Percentiles rank a stretch among this genome's conserved stretches.
Conservation (phyloP, 257 asterid species). For the Ajuga chamaepitys region DNA sequence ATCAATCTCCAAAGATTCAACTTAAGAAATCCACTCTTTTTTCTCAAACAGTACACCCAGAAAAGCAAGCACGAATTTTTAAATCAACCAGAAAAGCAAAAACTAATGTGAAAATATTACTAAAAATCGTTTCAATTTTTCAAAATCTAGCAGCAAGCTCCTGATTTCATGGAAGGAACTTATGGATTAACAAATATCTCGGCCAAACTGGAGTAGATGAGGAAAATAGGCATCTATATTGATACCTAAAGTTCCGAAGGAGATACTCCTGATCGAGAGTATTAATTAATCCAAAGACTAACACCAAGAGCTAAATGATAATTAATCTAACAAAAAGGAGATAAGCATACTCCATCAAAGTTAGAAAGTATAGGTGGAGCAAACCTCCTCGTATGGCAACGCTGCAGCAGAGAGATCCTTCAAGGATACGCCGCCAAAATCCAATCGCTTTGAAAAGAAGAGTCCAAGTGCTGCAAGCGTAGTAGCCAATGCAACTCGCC, state of each 20-base stretch:
- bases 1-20: neutral
- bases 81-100: neutral
- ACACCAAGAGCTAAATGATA: neutral
- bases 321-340: neutral
- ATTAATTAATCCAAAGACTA: neutral
- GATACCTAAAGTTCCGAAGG: no score
- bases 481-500: slow-evolving; percentile 60
- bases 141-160: neutral
- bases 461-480: slow-evolving; percentile 63
- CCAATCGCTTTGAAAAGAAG: slow-evolving; percentile 59
- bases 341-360: neutral
- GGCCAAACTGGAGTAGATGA: no score
- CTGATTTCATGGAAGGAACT: no score
- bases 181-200: neutral
- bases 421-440: slow-evolving; percentile 77
- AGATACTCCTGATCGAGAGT: no score
- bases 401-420: slow-evolving; percentile 81
- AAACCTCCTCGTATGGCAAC: slow-evolving; percentile 87
- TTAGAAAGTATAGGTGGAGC: neutral
- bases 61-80: neutral
- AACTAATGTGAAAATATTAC: neutral
- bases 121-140: neutral
- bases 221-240: no score
- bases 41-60: neutral
- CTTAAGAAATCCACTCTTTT: neutral